Conservation (phyloP, 805 yeast genomes). For the Crinitomyces ghanaensis region DNA sequence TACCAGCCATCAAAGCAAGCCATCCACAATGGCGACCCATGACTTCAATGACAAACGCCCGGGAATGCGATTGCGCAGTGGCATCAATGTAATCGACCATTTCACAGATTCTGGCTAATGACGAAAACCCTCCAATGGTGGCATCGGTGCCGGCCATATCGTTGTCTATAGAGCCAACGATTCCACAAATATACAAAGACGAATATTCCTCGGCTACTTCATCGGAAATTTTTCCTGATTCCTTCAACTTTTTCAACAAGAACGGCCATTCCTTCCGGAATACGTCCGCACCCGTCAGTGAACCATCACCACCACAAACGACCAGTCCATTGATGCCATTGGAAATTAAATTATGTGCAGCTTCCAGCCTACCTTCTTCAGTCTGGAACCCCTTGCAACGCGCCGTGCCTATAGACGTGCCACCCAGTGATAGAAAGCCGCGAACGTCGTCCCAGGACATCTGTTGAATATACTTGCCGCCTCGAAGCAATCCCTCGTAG, state of each 20-base stretch:
- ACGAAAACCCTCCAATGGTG: slow-evolving; percentile 93
- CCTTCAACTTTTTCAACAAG: slow-evolving; percentile 59
- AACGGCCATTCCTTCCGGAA: slow-evolving; percentile 94
- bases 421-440: slow-evolving; percentile 87
- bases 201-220: slow-evolving; percentile 51
- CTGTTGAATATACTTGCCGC: slow-evolving; percentile 66
- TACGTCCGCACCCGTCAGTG: slow-evolving; percentile 92
- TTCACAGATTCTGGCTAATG: slow-evolving; percentile 85
- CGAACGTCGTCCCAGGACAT: slow-evolving; percentile 93
- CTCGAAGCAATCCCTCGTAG: slow-evolving; percentile 82
- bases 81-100: slow-evolving; percentile 95
- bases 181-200: slow-evolving; percentile 77
- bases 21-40: slow-evolving; percentile 99
- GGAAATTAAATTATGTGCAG: slow-evolving; percentile 72
- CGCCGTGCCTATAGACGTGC: slow-evolving; percentile 95
- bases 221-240: slow-evolving; percentile 42
- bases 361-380: slow-evolving; percentile 70
- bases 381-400: slow-evolving; percentile 79
- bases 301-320: slow-evolving; percentile 98
- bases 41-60: slow-evolving; percentile 96
- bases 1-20: slow-evolving; percentile 96
- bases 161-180: slow-evolving; percentile 95
- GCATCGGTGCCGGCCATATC: slow-evolving; percentile 97
- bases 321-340: slow-evolving; percentile 90
- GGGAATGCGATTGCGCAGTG: slow-evolving; percentile 91